Evolutionary conservation across 495 filamentous ascomycete species (phyloP).

Genomic region (Neurospora cerealis): DNA sequence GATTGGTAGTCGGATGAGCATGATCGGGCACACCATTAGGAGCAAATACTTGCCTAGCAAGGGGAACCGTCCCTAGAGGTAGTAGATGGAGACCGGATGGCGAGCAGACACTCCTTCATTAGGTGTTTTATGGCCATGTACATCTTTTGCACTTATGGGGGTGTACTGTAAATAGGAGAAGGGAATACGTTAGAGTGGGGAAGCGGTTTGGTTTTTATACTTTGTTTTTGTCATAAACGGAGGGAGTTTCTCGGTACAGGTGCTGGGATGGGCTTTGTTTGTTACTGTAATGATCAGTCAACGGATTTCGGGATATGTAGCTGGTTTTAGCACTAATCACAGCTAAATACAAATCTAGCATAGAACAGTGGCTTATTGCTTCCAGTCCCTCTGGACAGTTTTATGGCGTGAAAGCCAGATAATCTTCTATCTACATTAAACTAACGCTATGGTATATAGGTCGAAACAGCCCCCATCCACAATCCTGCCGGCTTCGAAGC

Average conservation of each 20-base stretch:
- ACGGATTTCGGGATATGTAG: background rate
- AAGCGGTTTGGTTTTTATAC: background rate
- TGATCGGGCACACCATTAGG: constrained; percentile 56
- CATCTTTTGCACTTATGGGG: background rate
- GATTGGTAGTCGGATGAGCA: constrained; percentile 70
- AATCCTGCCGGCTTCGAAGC: too few species aligned
- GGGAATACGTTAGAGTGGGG: background rate
- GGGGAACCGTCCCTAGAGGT: background rate
- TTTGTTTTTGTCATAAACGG: background rate
- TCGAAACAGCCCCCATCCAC: background rate
- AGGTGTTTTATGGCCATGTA: background rate
- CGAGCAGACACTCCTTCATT: background rate
- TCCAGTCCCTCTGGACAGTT: background rate
- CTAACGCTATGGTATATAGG: background rate
- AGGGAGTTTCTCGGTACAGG: background rate
- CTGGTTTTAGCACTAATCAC: background rate
- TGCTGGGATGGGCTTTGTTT: background rate
- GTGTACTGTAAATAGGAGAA: background rate
- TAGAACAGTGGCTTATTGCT: background rate
- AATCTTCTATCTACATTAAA: background rate
- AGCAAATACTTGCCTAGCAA: constrained; percentile 31
- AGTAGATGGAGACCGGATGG: background rate
- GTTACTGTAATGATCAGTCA: background rate
- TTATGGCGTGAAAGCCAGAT: background rate
- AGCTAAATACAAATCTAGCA: background rate